These are phyloP conservation scores for Neurospora pannonica DNA, from an alignment of 495 filamentous ascomycete genomes.

Conservation along the genomic window DNA sequence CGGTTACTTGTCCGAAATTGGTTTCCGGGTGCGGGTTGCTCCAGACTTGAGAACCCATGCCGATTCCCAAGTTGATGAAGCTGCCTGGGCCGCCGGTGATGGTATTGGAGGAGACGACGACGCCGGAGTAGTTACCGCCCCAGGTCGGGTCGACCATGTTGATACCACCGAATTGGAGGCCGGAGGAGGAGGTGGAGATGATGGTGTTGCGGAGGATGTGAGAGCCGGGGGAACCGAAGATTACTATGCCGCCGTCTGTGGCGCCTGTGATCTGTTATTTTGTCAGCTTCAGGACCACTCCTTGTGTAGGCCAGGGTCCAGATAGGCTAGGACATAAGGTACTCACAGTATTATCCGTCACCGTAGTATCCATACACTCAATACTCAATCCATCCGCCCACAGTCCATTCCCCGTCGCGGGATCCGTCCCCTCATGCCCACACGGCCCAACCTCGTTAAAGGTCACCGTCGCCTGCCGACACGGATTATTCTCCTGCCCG, in stretches of 20 bases:
- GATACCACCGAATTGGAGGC: conserved; percentile 8
- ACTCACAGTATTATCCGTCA: conserved; percentile 5
- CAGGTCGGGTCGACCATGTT: conserved; percentile 11
- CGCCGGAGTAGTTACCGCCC: conserved; percentile 6
- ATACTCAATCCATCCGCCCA: conserved; percentile 12
- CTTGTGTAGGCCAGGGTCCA: background rate
- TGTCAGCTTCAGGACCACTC: background rate
- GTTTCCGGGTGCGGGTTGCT: background rate
- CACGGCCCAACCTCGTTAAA: conserved; percentile 9
- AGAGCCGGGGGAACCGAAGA: conserved; percentile 8
- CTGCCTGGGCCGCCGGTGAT: conserved; percentile 1
- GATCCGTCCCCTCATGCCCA: conserved; percentile 3
- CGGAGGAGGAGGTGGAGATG: conserved; percentile 2
- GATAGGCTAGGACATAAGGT: no score
- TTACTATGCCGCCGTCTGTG: conserved; percentile 11
- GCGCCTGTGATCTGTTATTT: conserved; percentile 1
- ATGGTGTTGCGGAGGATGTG: conserved; percentile 8
- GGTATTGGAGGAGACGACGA: conserved; percentile 6
- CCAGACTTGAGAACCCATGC: conserved; percentile 9
- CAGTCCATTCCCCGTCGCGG: conserved; percentile 1
- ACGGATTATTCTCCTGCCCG: conserved; percentile 2
- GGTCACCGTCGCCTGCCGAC: conserved; percentile 3
- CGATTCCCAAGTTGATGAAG: conserved; percentile 10
- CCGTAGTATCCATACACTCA: conserved; percentile 3
- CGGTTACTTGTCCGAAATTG: conserved; percentile 7